Evolutionary conservation across 805 yeast genomes (phyloP), one percentile per base, ranked within the genome.

Genomic region (Ogataea methylovora): DNA sequence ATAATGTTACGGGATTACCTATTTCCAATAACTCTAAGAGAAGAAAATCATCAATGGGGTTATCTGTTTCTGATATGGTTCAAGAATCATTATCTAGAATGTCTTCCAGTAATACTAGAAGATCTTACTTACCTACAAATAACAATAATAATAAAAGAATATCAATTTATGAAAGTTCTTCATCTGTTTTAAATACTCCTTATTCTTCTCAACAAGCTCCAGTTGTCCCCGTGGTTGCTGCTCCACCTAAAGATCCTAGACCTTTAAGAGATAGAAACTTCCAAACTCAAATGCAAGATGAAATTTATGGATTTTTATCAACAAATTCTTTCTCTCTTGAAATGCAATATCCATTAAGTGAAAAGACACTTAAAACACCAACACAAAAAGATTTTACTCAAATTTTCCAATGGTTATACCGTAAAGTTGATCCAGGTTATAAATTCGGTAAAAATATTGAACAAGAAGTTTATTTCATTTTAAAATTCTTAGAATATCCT

Each of bases 341-440:
- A 38, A 79, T 77, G 66, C 79, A 76, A 45, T 84, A 80, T 42
- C 72, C 84, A 3, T 56, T 87, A 15, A 69, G 84, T 3, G 62
- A 68, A 8, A 78, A 76, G 50, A 73, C 85, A 2, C 61, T 87
- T 38, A 70, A 64, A 43, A 75, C 69, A 43, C 96, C 96, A 13
- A 86, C 95, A 0, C 96, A 87, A 50, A 84, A 82, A 49, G 95
- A 84, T 45, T 87, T 87, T 54, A 76, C 76, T 7, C 51, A 71
- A 29, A 76, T 87, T 10, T 87, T 87, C 59, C 83, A 81, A 53
- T 88, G 86, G 71, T 58, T 88, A 17, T 86, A 84, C 58, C 69
- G 67, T 41, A 71, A 77, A 43, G 64, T 85, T 27, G 96, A 87
- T 53, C 95, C 95, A 0, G 82, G 81, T 23, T 81, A 81, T 54